Base-by-base conservation (phyloP, 164 flowering plant species). In the Magnolia changhungtana region DNA sequence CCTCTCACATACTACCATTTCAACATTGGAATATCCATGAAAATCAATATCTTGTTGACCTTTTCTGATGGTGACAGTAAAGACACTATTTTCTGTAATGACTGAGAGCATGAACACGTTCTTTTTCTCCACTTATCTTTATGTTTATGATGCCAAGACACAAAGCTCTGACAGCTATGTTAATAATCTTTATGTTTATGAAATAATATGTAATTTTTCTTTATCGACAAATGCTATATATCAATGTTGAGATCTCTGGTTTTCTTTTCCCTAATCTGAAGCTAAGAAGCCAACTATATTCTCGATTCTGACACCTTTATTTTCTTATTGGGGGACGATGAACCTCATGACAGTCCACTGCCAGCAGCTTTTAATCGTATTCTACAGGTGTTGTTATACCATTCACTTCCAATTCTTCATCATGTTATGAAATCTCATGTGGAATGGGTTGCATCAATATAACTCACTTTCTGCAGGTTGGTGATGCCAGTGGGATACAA, bases 401-500 rank as follows among this genome's bases (percentile, higher is more conserved):
- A 11, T 50, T 66, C 72, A 72, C 75, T 78, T 63, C 52, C 63
- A 72, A 77, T 58, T 80, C 68, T 67, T 67, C 45, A 18, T 29
- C 77, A 63, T 61, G 63, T 74, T 76, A 63, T 81, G 73, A 71
- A 73, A 20, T 77, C 23, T 50, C 58, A 20, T 31, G 52, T 67
- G 21, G 37, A 29, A 67, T 27, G 63, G 68, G 72, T 75, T 66
- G 72, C 75, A 77, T 76, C 31, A 74, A 51, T 74, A 49, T 80
- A 71, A 51, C 65, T 76, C 50, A n/a, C 78, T 77, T 31, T 82
- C 55, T 88, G 86, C 90, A 95, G 99, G 92, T 91, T 83, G 99
- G 99, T 16, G 99, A 93, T 88, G 98, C 99, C 80, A 95, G 99
- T 73, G 99, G 99, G 76, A 90, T 93, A 78, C 99, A 95, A 58